Percentiles rank a stretch among this genome's conserved stretches.
These are phyloP conservation scores for Tulasnella sp. DNA, from an alignment of 768 basidiomycete genomes.

Conservation along the genomic window DNA sequence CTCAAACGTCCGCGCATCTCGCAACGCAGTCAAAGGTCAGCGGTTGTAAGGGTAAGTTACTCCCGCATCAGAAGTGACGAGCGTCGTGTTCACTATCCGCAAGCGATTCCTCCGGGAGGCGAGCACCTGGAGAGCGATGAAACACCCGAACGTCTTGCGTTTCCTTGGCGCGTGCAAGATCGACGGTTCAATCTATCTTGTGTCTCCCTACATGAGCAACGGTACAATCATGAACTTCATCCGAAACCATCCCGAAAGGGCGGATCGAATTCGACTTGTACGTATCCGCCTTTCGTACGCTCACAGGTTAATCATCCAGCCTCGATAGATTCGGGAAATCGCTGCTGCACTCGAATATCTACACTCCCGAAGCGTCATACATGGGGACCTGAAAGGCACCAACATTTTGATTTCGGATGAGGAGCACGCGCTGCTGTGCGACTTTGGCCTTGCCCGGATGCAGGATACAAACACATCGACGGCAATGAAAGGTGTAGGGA, in stretches of 20 bases:
- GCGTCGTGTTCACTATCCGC: neutral
- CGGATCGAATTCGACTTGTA: neutral
- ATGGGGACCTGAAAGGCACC: constrained; percentile 2
- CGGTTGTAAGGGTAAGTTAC: neutral
- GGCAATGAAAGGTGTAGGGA: neutral
- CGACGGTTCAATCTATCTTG: neutral
- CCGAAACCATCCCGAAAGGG: neutral
- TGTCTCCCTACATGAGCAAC: neutral
- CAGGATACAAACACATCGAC: neutral
- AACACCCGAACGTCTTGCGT: neutral
- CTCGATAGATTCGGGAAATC: neutral
- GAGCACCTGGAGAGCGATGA: neutral
- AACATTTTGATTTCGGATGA: neutral
- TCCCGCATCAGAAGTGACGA: neutral
- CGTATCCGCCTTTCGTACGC: neutral
- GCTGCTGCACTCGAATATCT: neutral
- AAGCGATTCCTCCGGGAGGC: neutral
- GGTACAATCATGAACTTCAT: neutral
- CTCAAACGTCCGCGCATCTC: neutral
- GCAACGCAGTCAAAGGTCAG: too few relatives aligned
- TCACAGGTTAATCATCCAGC: neutral
- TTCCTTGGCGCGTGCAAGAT: neutral
- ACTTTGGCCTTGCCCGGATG: neutral
- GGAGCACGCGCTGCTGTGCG: neutral
- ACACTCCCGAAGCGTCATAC: neutral